Evolutionary conservation across 23 red algal genomes (phyloP).

Genomic region (Pyropia haitanensis): DNA sequence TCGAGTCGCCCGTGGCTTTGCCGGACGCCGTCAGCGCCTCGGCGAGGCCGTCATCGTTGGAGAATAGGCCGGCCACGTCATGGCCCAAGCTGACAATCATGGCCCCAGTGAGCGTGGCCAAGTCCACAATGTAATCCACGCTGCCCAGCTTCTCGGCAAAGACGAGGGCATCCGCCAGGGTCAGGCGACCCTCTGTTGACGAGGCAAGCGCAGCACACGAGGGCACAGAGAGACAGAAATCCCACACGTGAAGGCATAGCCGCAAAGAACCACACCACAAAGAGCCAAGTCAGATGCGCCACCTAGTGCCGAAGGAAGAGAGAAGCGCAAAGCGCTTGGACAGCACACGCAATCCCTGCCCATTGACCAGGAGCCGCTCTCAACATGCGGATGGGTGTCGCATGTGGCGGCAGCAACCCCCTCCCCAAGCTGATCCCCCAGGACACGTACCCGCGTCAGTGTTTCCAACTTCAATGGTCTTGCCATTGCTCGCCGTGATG

Average conservation of each 20-base stretch:
- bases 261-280: too few species aligned
- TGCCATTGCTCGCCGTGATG: slow-evolving; percentile 80
- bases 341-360: too few species aligned
- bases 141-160: slow-evolving; percentile 81
- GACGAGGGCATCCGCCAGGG: slow-evolving; percentile 86
- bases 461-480: slow-evolving; percentile 88
- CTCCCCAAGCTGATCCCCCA: too few species aligned
- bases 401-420: too few species aligned
- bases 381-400: too few species aligned
- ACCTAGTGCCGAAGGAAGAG: too few species aligned
- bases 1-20: slow-evolving; percentile 42
- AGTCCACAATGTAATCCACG: slow-evolving; percentile 80
- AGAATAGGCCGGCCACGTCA: slow-evolving; percentile 77
- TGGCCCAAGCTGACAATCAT: slow-evolving; percentile 84
- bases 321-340: too few species aligned
- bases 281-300: too few species aligned
- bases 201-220: too few species aligned
- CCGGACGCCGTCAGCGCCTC: slow-evolving; percentile 24
- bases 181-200: slow-evolving; percentile 65
- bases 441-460: slow-evolving; percentile 29
- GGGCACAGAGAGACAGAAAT: too few species aligned
- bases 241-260: too few species aligned
- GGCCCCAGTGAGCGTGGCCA: slow-evolving; percentile 92
- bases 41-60: slow-evolving; percentile 64
- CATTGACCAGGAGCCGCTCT: too few species aligned